These are phyloP conservation scores for Candida gigantensis DNA, from an alignment of 1,139 yeast genomes.

Conservation along the genomic window DNA sequence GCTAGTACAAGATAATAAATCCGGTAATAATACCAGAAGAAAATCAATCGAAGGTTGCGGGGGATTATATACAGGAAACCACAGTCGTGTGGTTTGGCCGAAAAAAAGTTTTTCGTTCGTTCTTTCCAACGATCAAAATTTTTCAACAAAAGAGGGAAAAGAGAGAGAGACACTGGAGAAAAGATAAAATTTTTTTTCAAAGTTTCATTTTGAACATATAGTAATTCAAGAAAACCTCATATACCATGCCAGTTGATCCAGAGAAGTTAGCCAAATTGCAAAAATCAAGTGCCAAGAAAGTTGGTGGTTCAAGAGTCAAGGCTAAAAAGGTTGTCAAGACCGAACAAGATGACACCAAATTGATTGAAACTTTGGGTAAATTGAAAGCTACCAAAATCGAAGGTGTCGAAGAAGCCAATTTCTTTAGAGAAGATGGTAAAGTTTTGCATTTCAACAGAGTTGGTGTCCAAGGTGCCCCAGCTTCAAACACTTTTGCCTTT, in stretches of 20 bases:
- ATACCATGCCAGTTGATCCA: constrained; percentile 76
- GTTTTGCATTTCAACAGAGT: constrained; percentile 95
- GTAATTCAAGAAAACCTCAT: not conserved
- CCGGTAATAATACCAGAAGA: too few relatives aligned
- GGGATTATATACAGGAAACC: constrained; percentile 2
- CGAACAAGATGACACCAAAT: constrained; percentile 86
- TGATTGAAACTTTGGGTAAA: constrained; percentile 87
- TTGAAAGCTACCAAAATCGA: constrained; percentile 87
- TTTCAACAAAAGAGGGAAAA: constrained; percentile 7
- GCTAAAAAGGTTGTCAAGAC: constrained; percentile 64
- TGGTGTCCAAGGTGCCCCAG: constrained; percentile 90
- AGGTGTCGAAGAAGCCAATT: constrained; percentile 94
- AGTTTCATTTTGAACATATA: not conserved
- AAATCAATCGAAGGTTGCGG: too few relatives aligned
- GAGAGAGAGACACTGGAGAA: not conserved
- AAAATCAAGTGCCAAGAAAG: constrained; percentile 69
- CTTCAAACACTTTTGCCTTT: constrained; percentile 90
- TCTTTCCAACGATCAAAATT: constrained; percentile 5
- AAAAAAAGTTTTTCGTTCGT: constrained; percentile 3
- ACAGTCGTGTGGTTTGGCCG: constrained; percentile 2
- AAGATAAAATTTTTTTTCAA: constrained; percentile 6
- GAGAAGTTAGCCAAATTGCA: constrained; percentile 85
- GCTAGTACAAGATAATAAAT: not conserved
- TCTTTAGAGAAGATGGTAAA: constrained; percentile 95
- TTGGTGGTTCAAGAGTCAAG: constrained; percentile 89